Conservation (phyloP, 257 asterid genomes). For the Jacaranda mimosifolia region DNA sequence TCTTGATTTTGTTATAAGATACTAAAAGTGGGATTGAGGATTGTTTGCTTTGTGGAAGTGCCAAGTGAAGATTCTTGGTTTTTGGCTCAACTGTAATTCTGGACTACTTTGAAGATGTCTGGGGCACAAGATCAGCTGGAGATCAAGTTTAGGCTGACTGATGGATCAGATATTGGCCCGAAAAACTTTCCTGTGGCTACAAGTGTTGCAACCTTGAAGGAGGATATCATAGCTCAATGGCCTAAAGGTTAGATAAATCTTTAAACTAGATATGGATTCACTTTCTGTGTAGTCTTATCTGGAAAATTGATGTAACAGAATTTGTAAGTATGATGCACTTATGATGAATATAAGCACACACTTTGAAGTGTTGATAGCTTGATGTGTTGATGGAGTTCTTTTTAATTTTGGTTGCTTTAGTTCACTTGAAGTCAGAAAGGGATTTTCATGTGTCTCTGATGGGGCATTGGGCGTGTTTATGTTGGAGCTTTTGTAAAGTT, state of each 20-base stretch:
- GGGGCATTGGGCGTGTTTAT: neutral
- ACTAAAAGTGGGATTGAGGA: constrained; percentile 35
- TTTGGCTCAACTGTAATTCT: constrained; percentile 34
- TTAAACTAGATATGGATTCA: constrained; percentile 5
- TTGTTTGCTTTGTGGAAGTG: constrained; percentile 39
- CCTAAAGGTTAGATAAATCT: constrained; percentile 74
- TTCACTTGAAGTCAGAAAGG: neutral
- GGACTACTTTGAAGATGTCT: constrained; percentile 56
- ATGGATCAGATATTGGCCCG: constrained; percentile 94
- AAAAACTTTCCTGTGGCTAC: constrained; percentile 68
- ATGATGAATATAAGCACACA: neutral
- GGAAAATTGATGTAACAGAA: constrained; percentile 1
- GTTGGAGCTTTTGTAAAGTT: neutral
- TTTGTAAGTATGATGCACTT: constrained; percentile 3
- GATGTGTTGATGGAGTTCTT: neutral
- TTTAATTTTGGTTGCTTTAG: neutral
- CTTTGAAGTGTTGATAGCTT: neutral
- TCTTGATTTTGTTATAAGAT: constrained; percentile 33
- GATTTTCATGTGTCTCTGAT: neutral
- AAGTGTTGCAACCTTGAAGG: constrained; percentile 82
- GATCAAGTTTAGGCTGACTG: constrained; percentile 89
- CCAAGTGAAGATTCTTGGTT: constrained; percentile 44
- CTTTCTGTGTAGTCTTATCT: neutral
- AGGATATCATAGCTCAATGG: constrained; percentile 86
- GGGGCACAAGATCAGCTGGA: constrained; percentile 77